Evolutionary conservation across 2,329 filamentous ascomycete genomes (phyloP).

Genomic region (Monascus ruber): DNA sequence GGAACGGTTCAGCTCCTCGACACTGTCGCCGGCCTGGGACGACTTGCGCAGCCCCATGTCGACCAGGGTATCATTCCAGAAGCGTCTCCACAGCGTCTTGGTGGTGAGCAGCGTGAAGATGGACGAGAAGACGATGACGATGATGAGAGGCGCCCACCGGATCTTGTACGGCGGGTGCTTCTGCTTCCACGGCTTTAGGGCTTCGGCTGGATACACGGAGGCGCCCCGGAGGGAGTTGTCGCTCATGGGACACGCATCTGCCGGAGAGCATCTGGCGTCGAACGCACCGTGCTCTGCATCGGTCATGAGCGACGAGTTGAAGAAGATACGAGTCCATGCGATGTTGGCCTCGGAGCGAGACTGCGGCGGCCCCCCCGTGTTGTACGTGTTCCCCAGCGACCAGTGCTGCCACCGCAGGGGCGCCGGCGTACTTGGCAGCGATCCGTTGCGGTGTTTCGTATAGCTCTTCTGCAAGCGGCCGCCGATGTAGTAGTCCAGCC

Average conservation of each 20-base stretch:
- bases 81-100: too few species aligned
- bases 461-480: conserved; percentile 23
- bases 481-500: conserved; percentile 33
- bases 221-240: conserved; percentile 24
- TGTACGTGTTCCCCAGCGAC: conserved; percentile 35
- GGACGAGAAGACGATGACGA: neutral
- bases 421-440: conserved; percentile 30
- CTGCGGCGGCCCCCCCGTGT: conserved; percentile 35
- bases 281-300: conserved; percentile 23
- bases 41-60: too few species aligned
- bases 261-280: conserved; percentile 9
- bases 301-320: conserved; percentile 27
- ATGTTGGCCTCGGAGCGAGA: conserved; percentile 31
- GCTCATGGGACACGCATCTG: conserved; percentile 24
- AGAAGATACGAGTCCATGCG: conserved; percentile 38
- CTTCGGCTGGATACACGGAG: conserved; percentile 12
- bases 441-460: conserved; percentile 19
- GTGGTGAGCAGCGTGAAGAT: neutral
- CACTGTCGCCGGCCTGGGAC: too few species aligned
- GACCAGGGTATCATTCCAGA: too few species aligned
- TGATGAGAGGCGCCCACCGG: neutral
- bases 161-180: conserved; percentile 6
- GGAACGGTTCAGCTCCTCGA: too few species aligned
- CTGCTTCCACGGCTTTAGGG: conserved; percentile 21
- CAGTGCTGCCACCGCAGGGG: conserved; percentile 38